Conservation (phyloP, 2,329 filamentous ascomycete genomes). For the Didymellaceae sp. region DNA sequence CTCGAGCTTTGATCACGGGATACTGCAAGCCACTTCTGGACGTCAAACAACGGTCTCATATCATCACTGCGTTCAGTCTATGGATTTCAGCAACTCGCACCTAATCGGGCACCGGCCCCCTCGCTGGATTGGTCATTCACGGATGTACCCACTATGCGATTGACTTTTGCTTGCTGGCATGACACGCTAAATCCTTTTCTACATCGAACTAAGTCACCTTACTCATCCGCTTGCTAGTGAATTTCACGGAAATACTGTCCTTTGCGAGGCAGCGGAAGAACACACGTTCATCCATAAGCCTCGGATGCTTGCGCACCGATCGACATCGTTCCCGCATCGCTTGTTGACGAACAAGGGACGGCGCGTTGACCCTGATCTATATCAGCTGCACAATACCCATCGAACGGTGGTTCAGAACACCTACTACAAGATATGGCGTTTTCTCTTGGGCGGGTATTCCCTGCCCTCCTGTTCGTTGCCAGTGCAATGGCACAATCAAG, state of each 20-base stretch:
- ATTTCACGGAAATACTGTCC: not conserved
- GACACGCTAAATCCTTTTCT: not conserved
- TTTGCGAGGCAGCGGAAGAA: not conserved
- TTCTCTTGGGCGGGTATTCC: not conserved
- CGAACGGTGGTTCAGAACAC: not conserved
- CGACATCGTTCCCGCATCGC: not conserved
- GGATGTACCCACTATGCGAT: not conserved
- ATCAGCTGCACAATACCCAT: not conserved
- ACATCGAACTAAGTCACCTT: not conserved
- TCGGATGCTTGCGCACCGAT: not conserved
- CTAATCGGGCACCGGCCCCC: not conserved
- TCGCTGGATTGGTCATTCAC: not conserved
- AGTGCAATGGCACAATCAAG: constrained; percentile 1
- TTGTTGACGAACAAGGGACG: constrained; percentile 6
- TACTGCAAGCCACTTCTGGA: constrained; percentile 5
- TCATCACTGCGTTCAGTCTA: not conserved
- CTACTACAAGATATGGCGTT: not conserved
- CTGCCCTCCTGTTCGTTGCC: constrained; percentile 1
- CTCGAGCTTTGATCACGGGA: not conserved
- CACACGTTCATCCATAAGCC: not conserved
- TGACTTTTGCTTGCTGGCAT: not conserved
- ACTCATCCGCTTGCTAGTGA: not conserved
- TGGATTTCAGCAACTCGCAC: not conserved
- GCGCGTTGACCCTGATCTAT: not conserved
- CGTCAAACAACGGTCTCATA: constrained; percentile 5